These are phyloP conservation scores for Pythium aristosporum DNA, from an alignment of 352 stramenopile genomes.

Conservation along the genomic window DNA sequence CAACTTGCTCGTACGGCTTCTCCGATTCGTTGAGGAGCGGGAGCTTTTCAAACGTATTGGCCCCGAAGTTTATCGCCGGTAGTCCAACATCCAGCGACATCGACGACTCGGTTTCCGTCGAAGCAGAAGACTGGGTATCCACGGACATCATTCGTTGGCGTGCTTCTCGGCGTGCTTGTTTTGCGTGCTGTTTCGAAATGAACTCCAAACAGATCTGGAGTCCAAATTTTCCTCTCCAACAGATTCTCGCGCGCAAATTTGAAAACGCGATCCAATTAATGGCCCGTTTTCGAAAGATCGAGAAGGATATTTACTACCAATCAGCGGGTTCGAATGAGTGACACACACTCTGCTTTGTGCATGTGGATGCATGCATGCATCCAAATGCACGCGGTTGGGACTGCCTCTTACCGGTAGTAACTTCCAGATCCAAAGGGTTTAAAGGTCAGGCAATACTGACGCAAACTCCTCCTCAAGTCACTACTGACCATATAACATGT, in stretches of 20 bases:
- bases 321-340: not conserved
- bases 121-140: not conserved
- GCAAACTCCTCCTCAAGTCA: too few relatives aligned
- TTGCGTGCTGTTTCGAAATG: not conserved
- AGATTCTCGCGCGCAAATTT: too few relatives aligned
- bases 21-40: not conserved
- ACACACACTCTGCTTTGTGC: not conserved
- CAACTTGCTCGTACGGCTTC: not conserved
- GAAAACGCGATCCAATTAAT: not conserved
- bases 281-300: not conserved
- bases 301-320: not conserved
- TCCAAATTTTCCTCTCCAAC: too few relatives aligned
- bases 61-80: not conserved
- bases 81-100: not conserved
- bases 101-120: not conserved
- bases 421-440: too few relatives aligned
- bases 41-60: not conserved
- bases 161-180: not conserved
- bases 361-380: not conserved
- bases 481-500: too few relatives aligned
- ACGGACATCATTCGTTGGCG: not conserved
- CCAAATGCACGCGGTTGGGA: not conserved
- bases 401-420: not conserved
- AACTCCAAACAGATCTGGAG: not conserved
- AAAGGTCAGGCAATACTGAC: too few relatives aligned